Evolutionary conservation across 2,329 filamentous ascomycete species (phyloP).

Genomic region (Aureobasidium sp.): DNA sequence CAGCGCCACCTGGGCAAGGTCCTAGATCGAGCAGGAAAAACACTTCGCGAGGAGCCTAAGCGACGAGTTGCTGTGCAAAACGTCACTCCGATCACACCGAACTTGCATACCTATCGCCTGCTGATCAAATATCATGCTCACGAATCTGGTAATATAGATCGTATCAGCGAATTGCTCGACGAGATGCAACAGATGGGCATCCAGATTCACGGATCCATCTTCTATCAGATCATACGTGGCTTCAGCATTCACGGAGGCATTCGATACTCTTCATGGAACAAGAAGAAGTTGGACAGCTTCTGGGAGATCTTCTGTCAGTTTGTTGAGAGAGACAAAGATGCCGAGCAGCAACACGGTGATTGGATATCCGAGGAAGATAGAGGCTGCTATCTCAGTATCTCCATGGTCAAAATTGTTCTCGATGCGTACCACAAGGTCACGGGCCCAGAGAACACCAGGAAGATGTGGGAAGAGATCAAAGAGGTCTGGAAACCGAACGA

Average conservation of each 20-base stretch:
- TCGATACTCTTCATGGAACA: constrained; percentile 62
- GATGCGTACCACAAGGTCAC: constrained; percentile 56
- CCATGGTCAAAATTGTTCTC: constrained; percentile 53
- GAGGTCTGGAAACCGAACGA: constrained; percentile 31
- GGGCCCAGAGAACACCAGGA: constrained; percentile 42
- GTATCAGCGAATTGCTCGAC: constrained; percentile 61
- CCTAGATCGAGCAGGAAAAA: constrained; percentile 37
- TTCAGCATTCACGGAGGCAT: constrained; percentile 66
- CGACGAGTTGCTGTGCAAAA: constrained; percentile 52
- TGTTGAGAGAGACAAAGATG: constrained; percentile 28
- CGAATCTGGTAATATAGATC: constrained; percentile 60
- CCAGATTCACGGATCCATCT: constrained; percentile 66
- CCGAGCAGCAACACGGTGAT: constrained; percentile 3
- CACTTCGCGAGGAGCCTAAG: constrained; percentile 37
- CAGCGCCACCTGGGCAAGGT: constrained; percentile 37
- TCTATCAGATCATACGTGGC: constrained; percentile 72
- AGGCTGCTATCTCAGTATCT: constrained; percentile 30
- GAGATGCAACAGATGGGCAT: constrained; percentile 70
- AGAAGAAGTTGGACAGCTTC: constrained; percentile 56
- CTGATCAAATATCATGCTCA: constrained; percentile 67
- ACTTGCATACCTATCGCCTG: constrained; percentile 71
- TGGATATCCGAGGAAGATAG: constrained; percentile 16
- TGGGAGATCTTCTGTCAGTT: constrained; percentile 49
- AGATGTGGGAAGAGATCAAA: constrained; percentile 44
- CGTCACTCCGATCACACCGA: constrained; percentile 58